Evolutionary conservation across 768 basidiomycete species (phyloP).

Genomic region (Amanita fuliginea): DNA sequence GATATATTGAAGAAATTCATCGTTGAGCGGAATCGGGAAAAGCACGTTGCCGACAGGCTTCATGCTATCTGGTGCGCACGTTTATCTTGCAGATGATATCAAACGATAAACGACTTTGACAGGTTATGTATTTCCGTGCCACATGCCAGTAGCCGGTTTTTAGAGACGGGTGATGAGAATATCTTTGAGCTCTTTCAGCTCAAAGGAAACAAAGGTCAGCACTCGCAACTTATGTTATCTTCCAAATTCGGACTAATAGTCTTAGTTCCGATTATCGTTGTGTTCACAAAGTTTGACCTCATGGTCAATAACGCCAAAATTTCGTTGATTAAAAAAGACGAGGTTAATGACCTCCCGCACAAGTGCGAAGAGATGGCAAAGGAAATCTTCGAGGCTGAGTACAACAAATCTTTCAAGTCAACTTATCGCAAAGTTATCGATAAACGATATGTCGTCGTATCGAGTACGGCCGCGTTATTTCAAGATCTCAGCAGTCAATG

Average conservation of each 20-base stretch:
- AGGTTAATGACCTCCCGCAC: too few relatives aligned
- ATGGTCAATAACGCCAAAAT: not conserved
- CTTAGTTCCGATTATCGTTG: not conserved
- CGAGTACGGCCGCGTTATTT: not conserved
- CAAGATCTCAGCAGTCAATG: not conserved
- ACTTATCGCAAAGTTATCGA: too few relatives aligned
- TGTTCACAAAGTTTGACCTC: not conserved
- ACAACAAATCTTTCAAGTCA: not conserved
- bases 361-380: not conserved
- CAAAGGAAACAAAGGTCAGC: constrained; percentile 5
- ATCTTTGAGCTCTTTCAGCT: constrained; percentile 8
- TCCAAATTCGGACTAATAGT: not conserved
- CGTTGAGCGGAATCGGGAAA: not conserved
- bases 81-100: not conserved
- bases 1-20: constrained; percentile 15
- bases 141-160: constrained; percentile 9
- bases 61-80: constrained; percentile 18
- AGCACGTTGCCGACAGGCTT: constrained; percentile 10
- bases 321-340: too few relatives aligned
- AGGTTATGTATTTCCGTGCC: constrained; percentile 19
- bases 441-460: not conserved
- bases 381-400: not conserved
- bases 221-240: too few relatives aligned
- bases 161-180: constrained; percentile 15
- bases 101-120: too few relatives aligned